phyloP scores from a whole-genome alignment of 768 basidiomycete genomes.

The Fomitopsis serialis region DNA sequence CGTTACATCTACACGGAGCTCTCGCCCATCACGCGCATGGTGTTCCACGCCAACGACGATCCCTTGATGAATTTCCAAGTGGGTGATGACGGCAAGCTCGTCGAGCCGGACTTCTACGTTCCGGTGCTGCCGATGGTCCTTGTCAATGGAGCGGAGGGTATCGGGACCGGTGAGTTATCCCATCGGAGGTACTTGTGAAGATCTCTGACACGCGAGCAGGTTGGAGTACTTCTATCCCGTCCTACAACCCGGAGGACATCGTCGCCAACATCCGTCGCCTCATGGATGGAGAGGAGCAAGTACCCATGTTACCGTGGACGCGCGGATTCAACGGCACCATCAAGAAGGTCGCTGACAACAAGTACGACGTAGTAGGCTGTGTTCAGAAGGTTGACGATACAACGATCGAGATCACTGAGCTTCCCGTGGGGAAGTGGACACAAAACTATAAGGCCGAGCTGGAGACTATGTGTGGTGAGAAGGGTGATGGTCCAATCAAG shows the following conservation, averaged over 20 bases:
- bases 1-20: slow-evolving; percentile 93
- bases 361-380: slow-evolving; percentile 76
- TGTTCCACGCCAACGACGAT: slow-evolving; percentile 85
- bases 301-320: slow-evolving; percentile 95
- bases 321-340: slow-evolving; percentile 90
- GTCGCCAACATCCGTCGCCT: slow-evolving; percentile 81
- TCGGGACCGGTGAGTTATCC: slow-evolving; percentile 75
- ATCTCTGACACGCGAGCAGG: slow-evolving; percentile 39
- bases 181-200: background rate
- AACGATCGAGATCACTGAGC: slow-evolving; percentile 92
- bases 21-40: slow-evolving; percentile 60
- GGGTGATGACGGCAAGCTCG: slow-evolving; percentile 71
- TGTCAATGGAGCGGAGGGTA: slow-evolving; percentile 94
- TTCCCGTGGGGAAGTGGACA: slow-evolving; percentile 96
- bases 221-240: slow-evolving; percentile 92
- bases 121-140: slow-evolving; percentile 85
- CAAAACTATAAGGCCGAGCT: slow-evolving; percentile 88
- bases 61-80: slow-evolving; percentile 76
- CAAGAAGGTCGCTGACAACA: slow-evolving; percentile 76
- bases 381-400: slow-evolving; percentile 74
- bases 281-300: slow-evolving; percentile 80
- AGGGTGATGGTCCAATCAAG: slow-evolving; percentile 78
- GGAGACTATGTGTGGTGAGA: slow-evolving; percentile 85
- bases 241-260: slow-evolving; percentile 89
- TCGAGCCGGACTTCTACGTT: slow-evolving; percentile 95